Evolutionary conservation across 805 yeast species (phyloP).

Genomic region (Kuraishia hungarica): DNA sequence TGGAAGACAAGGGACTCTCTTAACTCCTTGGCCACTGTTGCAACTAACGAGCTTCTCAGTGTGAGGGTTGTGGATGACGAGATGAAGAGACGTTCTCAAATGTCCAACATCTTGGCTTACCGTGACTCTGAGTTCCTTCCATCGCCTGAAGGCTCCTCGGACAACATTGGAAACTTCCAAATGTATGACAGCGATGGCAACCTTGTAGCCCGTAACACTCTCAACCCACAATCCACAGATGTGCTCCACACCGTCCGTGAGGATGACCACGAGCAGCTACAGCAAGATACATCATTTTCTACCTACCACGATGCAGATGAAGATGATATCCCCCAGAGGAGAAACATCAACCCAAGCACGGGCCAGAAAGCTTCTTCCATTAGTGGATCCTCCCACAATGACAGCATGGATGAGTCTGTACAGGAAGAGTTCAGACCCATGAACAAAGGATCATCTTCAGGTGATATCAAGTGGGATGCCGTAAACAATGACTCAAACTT

Average conservation of each 20-base stretch:
- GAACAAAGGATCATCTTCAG: background rate
- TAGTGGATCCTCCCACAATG: no score
- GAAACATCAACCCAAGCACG: no score
- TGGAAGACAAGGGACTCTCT: constrained; percentile 55
- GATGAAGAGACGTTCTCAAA: constrained; percentile 27
- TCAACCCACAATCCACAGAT: no score
- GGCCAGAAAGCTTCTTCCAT: no score
- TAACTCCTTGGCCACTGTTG: constrained; percentile 72
- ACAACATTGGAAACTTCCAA: constrained; percentile 28
- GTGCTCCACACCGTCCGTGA: constrained; percentile 5
- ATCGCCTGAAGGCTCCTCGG: constrained; percentile 17
- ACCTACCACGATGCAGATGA: background rate
- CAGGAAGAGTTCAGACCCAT: constrained; percentile 2
- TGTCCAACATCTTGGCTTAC: constrained; percentile 17
- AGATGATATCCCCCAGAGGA: background rate
- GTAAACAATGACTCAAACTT: constrained; percentile 5
- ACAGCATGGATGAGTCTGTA: background rate
- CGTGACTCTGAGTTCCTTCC: constrained; percentile 15
- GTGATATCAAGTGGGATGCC: constrained; percentile 9
- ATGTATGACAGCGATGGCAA: constrained; percentile 37
- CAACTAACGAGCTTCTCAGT: constrained; percentile 75
- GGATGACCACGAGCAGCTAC: background rate
- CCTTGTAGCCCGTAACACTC: constrained; percentile 18
- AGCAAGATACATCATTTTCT: background rate
- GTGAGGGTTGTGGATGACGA: constrained; percentile 66